Base-by-base conservation (phyloP, 371 early-diverging fungal genomes). In the Smittium mucronatum region DNA sequence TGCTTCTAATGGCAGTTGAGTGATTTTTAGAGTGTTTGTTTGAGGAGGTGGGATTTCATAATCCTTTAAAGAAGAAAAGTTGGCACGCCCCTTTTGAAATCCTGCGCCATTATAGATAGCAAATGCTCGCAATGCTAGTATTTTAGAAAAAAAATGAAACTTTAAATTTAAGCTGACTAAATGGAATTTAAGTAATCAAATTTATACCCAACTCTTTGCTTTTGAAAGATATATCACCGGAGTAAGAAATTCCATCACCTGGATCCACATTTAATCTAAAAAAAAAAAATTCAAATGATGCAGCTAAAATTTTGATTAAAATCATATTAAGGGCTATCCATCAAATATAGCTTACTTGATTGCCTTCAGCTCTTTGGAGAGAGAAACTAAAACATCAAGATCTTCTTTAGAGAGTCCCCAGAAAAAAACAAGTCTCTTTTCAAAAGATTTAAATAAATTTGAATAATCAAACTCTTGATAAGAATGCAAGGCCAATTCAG, bases 181-280 rank as follows among this genome's bases (percentile, higher is more conserved):
- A n/a, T n/a, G n/a, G n/a, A n/a, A n/a, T n/a, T n/a, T n/a, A n/a
- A n/a, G n/a, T n/a, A n/a, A n/a, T n/a, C n/a, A 34, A 65, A 25
- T 11, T 5, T 34, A 31, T 34, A 65, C 34, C 34, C 34, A 36
- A 8, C 17, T n/a, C 65, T 34, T 36, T 65, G 34, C 2, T 25
- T n/a, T 65, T 65, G 34, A 65, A 65, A 33, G 36, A 36, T 5
- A 65, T 34, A 31, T n/a, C 34, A 32, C 65, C 65, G n/a, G 65
- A 65, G 36, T 32, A 65, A n/a, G 5, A 2, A 32, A n/a, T 34
- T 2, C 65, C 65, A 34, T 65, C 65, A 31, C 65, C 36, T 17
- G 65, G 65, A n/a, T 65, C 65, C 26, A 65, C 65, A 33, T 65
- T 65, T 2, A 65, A n/a, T 65, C 47, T 47, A 47, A 47, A 47